phyloP scores from a whole-genome alignment of 495 filamentous ascomycete species.

The Penicillium silybi region DNA sequence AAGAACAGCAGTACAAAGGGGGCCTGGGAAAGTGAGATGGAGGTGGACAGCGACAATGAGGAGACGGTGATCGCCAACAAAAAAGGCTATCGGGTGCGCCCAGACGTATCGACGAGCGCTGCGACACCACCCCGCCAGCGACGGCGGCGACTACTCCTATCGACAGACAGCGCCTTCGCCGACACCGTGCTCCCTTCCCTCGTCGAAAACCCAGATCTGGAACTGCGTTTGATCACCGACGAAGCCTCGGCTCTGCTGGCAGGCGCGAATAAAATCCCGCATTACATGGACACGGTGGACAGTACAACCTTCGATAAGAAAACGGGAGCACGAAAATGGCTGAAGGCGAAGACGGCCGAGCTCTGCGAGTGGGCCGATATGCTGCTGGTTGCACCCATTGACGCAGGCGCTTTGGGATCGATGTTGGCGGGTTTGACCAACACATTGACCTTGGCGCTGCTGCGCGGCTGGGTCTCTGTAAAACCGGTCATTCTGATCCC shows the following conservation, averaged over 20 bases:
- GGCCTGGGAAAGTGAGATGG: slow-evolving; percentile 26
- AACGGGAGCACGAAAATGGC: slow-evolving; percentile 43
- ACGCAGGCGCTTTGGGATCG: slow-evolving; percentile 72
- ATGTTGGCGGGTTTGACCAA: slow-evolving; percentile 79
- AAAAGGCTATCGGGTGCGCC: slow-evolving; percentile 9
- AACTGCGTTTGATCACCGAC: slow-evolving; percentile 45
- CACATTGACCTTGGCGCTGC: slow-evolving; percentile 65
- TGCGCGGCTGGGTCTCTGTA: slow-evolving; percentile 77
- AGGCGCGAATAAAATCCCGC: slow-evolving; percentile 41
- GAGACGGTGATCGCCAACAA: slow-evolving; percentile 17
- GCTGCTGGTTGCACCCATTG: slow-evolving; percentile 76
- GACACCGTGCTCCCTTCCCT: slow-evolving; percentile 39
- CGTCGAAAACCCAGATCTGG: slow-evolving; percentile 38
- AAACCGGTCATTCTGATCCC: slow-evolving; percentile 81
- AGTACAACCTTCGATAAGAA: slow-evolving; percentile 45
- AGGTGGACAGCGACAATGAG: slow-evolving; percentile 26
- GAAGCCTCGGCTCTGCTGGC: slow-evolving; percentile 43
- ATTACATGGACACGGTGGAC: slow-evolving; percentile 48
- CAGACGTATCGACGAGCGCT: slow-evolving; percentile 7
- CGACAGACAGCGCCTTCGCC: slow-evolving; percentile 44
- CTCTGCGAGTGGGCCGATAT: slow-evolving; percentile 86
- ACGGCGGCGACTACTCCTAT: slow-evolving; percentile 40
- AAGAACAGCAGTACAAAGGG: slow-evolving; percentile 12
- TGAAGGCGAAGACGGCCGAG: slow-evolving; percentile 58
- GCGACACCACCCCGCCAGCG: slow-evolving; percentile 12